Percentiles rank a stretch among this genome's conserved stretches.
Conservation (phyloP, 208 protist species). For the Wallacemonas sp. region DNA sequence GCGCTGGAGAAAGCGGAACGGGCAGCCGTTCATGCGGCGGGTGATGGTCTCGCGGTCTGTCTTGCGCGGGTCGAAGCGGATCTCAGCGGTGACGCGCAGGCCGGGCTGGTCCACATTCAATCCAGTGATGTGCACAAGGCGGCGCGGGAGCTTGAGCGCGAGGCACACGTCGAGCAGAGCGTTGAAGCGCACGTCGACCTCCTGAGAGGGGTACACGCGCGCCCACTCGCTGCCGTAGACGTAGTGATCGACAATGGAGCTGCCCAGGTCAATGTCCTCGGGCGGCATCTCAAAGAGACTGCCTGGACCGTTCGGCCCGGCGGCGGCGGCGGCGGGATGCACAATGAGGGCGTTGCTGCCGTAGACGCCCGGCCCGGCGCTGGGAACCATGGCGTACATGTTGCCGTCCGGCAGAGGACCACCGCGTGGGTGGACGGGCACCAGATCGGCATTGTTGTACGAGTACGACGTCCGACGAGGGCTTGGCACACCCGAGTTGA, state of each 20-base stretch:
- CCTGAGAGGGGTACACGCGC: conserved; percentile 58
- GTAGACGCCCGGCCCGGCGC: conserved; percentile 21
- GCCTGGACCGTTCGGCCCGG: background rate
- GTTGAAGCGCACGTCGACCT: conserved; percentile 67
- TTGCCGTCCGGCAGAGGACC: background rate
- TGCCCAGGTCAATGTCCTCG: conserved; percentile 50
- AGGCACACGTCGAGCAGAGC: conserved; percentile 81
- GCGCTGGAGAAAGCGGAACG: conserved; percentile 75
- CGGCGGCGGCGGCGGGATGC: conserved; percentile 1
- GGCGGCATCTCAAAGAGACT: conserved; percentile 13
- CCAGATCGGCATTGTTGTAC: conserved; percentile 26
- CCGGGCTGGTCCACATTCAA: conserved; percentile 68
- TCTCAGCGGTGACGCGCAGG: conserved; percentile 76
- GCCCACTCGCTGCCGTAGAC: conserved; percentile 78
- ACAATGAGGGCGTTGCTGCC: conserved; percentile 19
- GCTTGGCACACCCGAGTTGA: conserved; percentile 25
- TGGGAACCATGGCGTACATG: conserved; percentile 24
- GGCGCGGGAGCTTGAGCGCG: conserved; percentile 68
- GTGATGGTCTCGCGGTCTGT: conserved; percentile 59
- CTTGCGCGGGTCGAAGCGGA: conserved; percentile 49
- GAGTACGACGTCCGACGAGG: conserved; percentile 9
- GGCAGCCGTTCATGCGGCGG: conserved; percentile 66
- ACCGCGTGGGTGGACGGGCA: conserved; percentile 1
- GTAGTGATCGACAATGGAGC: conserved; percentile 71
- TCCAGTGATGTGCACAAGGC: conserved; percentile 58